Percentiles rank a stretch among this genome's conserved stretches.
Conservation (phyloP, 176 grass and related monocot genomes). For the Carex kokanica region DNA sequence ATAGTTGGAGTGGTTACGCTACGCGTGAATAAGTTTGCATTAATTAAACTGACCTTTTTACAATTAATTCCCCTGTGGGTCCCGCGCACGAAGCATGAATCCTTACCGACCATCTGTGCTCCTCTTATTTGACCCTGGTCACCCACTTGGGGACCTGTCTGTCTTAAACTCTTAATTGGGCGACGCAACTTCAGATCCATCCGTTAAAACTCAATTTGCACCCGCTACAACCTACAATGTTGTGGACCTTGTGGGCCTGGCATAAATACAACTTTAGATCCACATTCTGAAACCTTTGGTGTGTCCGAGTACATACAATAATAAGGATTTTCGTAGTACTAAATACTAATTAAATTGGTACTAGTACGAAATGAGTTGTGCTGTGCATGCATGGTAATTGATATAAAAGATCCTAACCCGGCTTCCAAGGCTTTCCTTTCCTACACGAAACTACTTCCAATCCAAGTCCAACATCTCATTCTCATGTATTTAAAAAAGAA, state of each 20-base stretch:
- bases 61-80: neutral
- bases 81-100: neutral
- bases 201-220: neutral
- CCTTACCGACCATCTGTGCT: neutral
- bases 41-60: neutral
- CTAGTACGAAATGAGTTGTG: too few species aligned
- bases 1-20: neutral
- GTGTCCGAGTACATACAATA: neutral
- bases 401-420: neutral
- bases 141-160: constrained; percentile 8
- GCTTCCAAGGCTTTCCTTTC: neutral
- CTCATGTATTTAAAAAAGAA: neutral
- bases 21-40: neutral
- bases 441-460: neutral
- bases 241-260: neutral
- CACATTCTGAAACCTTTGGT: neutral
- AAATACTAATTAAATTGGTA: too few species aligned
- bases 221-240: neutral
- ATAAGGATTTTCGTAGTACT: neutral
- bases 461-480: neutral
- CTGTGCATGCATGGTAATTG: neutral
- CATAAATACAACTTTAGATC: neutral
- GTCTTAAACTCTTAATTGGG: neutral
- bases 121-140: constrained; percentile 1
- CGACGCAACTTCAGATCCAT: neutral